phyloP scores from a whole-genome alignment of 345 rosid species.

The Adansonia digitata region DNA sequence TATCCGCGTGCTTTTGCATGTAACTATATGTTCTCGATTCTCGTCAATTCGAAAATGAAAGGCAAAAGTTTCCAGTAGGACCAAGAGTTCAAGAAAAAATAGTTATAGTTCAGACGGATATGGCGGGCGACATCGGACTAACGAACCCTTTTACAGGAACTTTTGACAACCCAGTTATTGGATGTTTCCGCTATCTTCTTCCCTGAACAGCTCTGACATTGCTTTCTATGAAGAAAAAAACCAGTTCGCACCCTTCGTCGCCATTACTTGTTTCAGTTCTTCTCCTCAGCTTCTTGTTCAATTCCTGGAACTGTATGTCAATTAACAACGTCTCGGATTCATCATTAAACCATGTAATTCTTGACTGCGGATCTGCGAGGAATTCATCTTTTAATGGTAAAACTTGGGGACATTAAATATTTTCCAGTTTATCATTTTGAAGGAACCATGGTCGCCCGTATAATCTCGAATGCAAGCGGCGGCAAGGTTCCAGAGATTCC shows the following conservation, averaged over 20 bases:
- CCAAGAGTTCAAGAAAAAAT: background rate
- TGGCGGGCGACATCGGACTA: background rate
- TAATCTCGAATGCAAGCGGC: background rate
- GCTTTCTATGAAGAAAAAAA: background rate
- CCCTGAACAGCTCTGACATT: background rate
- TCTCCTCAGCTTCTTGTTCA: background rate
- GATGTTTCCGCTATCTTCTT: background rate
- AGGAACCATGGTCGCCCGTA: background rate
- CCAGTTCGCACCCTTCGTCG: background rate
- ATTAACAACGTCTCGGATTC: background rate
- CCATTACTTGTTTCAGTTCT: background rate
- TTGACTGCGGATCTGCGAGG: background rate
- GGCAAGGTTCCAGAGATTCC: conserved; percentile 5
- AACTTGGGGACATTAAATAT: background rate
- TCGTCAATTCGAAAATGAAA: background rate
- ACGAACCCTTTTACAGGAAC: background rate
- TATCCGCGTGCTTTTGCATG: background rate
- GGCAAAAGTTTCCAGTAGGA: background rate
- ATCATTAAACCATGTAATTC: background rate
- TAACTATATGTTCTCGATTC: background rate
- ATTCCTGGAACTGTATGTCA: background rate
- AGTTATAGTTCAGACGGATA: background rate
- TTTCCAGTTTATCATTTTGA: background rate
- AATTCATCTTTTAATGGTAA: background rate
- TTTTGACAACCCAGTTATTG: background rate